Base-by-base conservation (phyloP, 495 filamentous ascomycete genomes). In the Hypoxylon crocopeplum region DNA sequence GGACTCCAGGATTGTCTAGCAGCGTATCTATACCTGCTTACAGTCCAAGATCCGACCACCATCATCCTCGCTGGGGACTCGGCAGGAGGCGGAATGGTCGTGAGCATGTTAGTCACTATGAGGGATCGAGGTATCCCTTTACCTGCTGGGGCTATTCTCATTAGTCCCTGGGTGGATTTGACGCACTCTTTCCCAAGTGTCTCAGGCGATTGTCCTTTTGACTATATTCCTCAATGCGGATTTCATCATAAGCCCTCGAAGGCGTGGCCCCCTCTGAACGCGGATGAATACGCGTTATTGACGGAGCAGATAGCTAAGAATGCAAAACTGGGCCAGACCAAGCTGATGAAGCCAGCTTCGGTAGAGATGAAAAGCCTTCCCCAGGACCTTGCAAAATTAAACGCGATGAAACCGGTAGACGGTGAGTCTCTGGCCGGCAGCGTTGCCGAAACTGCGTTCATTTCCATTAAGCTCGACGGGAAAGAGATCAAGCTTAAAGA, bases 151-250 rank as follows among this genome's bases (percentile, higher is more conserved):
- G 93, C 88, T 12, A 87, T 98, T 33, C 74, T 98, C 52, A 89
- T 98, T 37, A 93, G 89, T 21, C 93, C 93, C 0, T 98, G 93
- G 93, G 91, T 89, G 1, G 93, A 98, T 69, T 73, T 97, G 25
- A 96, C 90, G 7, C 93, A 97, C 70, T 95, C 91, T 0, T 97
- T 97, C 62, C 93, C 93, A 0, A 96, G 92, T 59, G 84, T 97
- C 30, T 84, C 86, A 11, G 80, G 76, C 12, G 86, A 92, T 34
- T 86, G 83, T 55, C 84, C 84, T 0, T 71, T 85, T 12, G 93
- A 98, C 66, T 98, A 96, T 63, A 92, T 98, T 19, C 93, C 93
- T 12, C 72, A 86, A 0, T 85, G 87, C 55, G 93, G 93, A 0
- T 98, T 98, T 67, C 82, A 89, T 25, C 90, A 96, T 47, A 88